phyloP scores from a whole-genome alignment of 2,329 filamentous ascomycete species.

The Arachnomyces sp. region DNA sequence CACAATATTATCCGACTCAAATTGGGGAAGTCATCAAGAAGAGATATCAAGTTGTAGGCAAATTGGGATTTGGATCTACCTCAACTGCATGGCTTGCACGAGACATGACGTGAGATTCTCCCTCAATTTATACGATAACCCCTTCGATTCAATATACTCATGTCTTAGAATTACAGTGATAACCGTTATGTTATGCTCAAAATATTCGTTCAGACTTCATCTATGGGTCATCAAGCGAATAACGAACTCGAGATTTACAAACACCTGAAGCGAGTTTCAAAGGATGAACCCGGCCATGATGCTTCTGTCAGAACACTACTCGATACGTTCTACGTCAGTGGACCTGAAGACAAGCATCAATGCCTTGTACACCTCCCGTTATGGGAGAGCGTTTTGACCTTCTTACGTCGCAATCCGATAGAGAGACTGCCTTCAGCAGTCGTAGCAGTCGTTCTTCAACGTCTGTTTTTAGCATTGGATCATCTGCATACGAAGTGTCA shows the following conservation, averaged over 20 bases:
- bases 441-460: constrained; percentile 29
- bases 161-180: constrained; percentile 10
- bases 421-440: constrained; percentile 28
- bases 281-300: constrained; percentile 21
- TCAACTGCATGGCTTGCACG: constrained; percentile 31
- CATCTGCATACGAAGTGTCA: constrained; percentile 37
- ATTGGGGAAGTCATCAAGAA: constrained; percentile 24
- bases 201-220: constrained; percentile 19
- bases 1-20: constrained; percentile 21
- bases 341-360: constrained; percentile 22
- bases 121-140: constrained; percentile 1
- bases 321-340: constrained; percentile 27
- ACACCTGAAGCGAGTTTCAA: constrained; percentile 22
- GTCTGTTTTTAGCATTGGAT: constrained; percentile 21
- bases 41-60: constrained; percentile 27
- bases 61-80: constrained; percentile 28
- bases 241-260: constrained; percentile 38
- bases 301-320: constrained; percentile 24
- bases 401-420: constrained; percentile 34
- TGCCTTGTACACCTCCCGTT: constrained; percentile 35
- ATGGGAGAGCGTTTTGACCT: constrained; percentile 34
- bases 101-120: constrained; percentile 22
- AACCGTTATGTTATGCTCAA: constrained; percentile 24
- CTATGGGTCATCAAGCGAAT: constrained; percentile 20
- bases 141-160: constrained; percentile 3